phyloP scores from a whole-genome alignment of 805 yeast species.

The Hemisphaericaspora nanyangensis region DNA sequence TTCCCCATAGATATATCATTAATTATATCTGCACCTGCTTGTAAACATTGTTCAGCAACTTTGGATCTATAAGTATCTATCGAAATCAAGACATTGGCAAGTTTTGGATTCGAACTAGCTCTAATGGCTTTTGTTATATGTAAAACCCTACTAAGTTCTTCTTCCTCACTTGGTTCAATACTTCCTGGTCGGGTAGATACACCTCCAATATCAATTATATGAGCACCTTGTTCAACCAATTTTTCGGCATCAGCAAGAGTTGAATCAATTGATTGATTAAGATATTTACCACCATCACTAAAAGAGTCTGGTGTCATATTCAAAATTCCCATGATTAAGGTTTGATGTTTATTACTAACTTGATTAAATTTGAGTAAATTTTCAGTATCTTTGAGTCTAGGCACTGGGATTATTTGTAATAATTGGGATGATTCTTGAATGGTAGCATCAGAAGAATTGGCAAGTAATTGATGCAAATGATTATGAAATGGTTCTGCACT shows the following conservation, averaged over 20 bases:
- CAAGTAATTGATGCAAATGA: conserved; percentile 55
- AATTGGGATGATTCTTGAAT: conserved; percentile 51
- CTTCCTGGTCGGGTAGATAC: conserved; percentile 91
- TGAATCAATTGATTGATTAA: conserved; percentile 25
- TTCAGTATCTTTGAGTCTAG: conserved; percentile 11
- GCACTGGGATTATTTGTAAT: conserved; percentile 48
- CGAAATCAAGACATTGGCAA: conserved; percentile 54
- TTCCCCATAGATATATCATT: conserved; percentile 86
- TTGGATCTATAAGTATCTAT: conserved; percentile 81
- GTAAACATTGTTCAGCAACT: conserved; percentile 68
- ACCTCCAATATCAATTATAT: conserved; percentile 89
- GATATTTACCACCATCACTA: conserved; percentile 74
- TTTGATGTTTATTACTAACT: conserved; percentile 39
- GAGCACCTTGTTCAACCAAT: conserved; percentile 60
- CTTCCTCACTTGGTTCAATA: conserved; percentile 53
- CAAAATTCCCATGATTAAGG: conserved; percentile 80
- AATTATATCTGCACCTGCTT: conserved; percentile 83
- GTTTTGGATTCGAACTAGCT: conserved; percentile 24
- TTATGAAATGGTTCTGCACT: conserved; percentile 76
- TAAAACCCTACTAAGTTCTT: conserved; percentile 66
- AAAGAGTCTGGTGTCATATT: conserved; percentile 94
- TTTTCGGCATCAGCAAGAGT: conserved; percentile 44
- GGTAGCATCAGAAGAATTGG: conserved; percentile 28
- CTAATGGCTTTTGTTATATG: conserved; percentile 68
- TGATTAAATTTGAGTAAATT: conserved; percentile 42